Base-by-base conservation (phyloP, 768 basidiomycete species). In the Auricularia cornea region DNA sequence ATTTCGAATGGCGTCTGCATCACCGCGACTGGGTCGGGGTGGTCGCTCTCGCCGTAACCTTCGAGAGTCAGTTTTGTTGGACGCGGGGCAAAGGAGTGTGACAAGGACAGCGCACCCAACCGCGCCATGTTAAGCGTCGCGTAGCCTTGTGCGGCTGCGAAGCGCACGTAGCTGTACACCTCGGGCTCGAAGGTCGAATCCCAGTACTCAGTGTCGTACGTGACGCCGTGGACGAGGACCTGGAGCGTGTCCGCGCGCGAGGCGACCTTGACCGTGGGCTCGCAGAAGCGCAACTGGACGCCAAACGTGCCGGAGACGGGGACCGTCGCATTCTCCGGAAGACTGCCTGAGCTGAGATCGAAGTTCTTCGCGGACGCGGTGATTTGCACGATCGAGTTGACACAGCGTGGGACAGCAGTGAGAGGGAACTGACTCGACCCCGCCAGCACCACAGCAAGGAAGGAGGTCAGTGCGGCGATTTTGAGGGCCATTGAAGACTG, bases 91-190 rank as follows among this genome's bases (percentile, higher is more conserved):
- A 48, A 18, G 44, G 11, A 48, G 44, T 23, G 16, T 3, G 44
- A 48, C 6, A 18, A 26, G 20, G 12, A 5, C 20, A 16, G 23
- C 44, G 68, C 65, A 10, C 68, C 68, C 44, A 68, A 64, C 31
- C 66, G 61, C 30, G 67, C 68, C 51, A 65, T 67, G 23, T 64
- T 64, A 66, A 68, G 67, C 10, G 66, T 68, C 18, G 68, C 61
- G 31, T 60, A 61, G 3, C 68, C 68, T 1, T 66, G 64, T 5
- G 56, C 66, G 20, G 66, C 66, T 1, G 66, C 66, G 8, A 64
- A 64, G 20, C 61, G 41, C n/a, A 65, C 68, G 44, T 68, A 68
- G 40, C 62, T 65, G 48, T 67, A 67, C 44, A 23, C 3, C 20
- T 48, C 23, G 44, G 44, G 44, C 23, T 48, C 20, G 23, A 48